phyloP scores from a whole-genome alignment of 768 basidiomycete genomes.

The Zangia roseola region DNA sequence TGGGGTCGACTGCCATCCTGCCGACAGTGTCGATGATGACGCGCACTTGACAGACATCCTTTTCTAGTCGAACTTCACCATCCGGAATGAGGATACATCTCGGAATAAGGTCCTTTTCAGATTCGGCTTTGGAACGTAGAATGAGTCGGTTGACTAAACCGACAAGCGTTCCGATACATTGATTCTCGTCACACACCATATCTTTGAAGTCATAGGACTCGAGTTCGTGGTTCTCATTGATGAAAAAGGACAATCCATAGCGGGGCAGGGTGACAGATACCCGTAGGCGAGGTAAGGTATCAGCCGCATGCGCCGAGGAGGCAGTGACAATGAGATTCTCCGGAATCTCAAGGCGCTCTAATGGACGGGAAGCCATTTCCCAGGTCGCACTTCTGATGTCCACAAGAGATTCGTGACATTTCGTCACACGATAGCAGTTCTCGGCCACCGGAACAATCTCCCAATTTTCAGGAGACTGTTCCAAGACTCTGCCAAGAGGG shows the following conservation, averaged over 20 bases:
- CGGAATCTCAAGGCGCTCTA: not conserved
- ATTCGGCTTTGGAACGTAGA: conserved; percentile 11
- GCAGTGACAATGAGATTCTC: not conserved
- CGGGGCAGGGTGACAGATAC: conserved; percentile 34
- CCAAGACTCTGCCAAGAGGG: conserved; percentile 11
- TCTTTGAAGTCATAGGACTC: conserved; percentile 38
- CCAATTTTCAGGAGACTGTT: conserved; percentile 15
- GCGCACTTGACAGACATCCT: conserved; percentile 4
- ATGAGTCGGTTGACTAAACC: conserved; percentile 39
- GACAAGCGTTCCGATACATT: conserved; percentile 40
- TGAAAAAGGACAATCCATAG: conserved; percentile 38
- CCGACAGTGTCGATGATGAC: conserved; percentile 6
- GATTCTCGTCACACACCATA: conserved; percentile 38
- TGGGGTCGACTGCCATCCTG: too few relatives aligned
- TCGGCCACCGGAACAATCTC: not conserved
- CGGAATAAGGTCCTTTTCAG: not conserved
- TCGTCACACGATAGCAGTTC: not conserved
- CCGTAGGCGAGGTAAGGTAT: not conserved
- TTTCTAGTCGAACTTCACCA: conserved; percentile 1
- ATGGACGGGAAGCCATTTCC: conserved; percentile 9
- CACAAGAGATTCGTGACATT: conserved; percentile 3
- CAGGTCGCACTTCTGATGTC: conserved; percentile 18
- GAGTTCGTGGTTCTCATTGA: conserved; percentile 26
- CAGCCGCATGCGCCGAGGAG: too few relatives aligned
- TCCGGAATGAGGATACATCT: conserved; percentile 13